Base-by-base conservation (phyloP, 108 stramenopile genomes). In the Nannochloropsis gaditana region DNA sequence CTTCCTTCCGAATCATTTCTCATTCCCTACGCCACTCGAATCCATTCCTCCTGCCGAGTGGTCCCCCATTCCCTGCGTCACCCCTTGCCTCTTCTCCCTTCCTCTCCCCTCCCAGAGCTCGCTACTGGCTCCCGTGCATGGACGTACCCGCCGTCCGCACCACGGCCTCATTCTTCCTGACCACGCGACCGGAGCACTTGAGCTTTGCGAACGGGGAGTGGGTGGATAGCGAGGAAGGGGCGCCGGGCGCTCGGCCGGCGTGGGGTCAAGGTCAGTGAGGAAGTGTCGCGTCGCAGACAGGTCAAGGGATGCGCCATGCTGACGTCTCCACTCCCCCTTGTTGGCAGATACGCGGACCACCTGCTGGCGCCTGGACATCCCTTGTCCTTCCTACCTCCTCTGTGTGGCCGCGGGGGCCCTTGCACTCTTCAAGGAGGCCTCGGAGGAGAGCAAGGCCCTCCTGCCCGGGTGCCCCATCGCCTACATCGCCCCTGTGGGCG, bases 381-480 rank as follows among this genome's bases (percentile, higher is more conserved):
- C 15, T 50, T 50, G 47, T 50, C 47, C 47, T 15, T 50, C 47
- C 15, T 50, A 50, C 47, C 47, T 50, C 47, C 15, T 50, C 1
- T 50, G 47, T 50, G 47, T 50, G 47, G 47, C 47, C 47, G 47
- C 47, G 11, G 47, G 47, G 47, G 47, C 47, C 47, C 47, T 50
- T 10, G 11, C 15, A 11, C 11, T 50, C 11, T 10, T 15, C 47
- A 50, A 50, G 47, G 47, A 50, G 47, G 47, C 10, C 11, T 50
- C 47, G 1, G 47, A 50, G 47, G 47, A 50, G 47, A 50, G 47
- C 47, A 50, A 50, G 15, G 47, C 10, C 47, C 47, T 50, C 47
- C 47, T 50, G 11, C 47, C 47, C 47, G 10, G 11, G 47, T 50
- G 47, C 47, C 47, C 47, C 47, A 50, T 50, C 47, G 47, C 47